These are phyloP conservation scores for Candida maris DNA, from an alignment of 805 yeast species.

Conservation along the genomic window DNA sequence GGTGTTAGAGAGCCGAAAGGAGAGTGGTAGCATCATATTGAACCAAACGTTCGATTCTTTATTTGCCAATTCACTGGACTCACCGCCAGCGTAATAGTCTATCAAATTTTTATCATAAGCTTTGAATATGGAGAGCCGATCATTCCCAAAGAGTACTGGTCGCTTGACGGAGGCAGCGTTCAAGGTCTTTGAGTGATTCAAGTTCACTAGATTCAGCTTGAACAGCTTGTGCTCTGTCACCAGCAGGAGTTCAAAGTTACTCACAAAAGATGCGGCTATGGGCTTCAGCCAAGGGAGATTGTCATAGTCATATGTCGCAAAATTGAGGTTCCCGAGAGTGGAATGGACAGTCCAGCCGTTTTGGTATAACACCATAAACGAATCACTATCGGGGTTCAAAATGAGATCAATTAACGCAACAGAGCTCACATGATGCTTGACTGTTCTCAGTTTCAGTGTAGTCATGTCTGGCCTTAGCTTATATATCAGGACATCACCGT, in stretches of 20 bases:
- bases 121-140: slow-evolving; percentile 40
- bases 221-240: slow-evolving; percentile 29
- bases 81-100: slow-evolving; percentile 27
- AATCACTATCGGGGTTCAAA: slow-evolving; percentile 27
- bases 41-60: slow-evolving; percentile 45
- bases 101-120: slow-evolving; percentile 43
- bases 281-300: slow-evolving; percentile 19
- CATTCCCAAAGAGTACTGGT: slow-evolving; percentile 40
- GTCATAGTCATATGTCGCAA: slow-evolving; percentile 38
- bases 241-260: slow-evolving; percentile 34
- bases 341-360: slow-evolving; percentile 49
- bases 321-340: slow-evolving; percentile 43
- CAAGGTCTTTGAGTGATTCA: slow-evolving; percentile 24
- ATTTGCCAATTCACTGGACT: slow-evolving; percentile 19
- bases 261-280: slow-evolving; percentile 17
- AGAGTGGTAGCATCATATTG: slow-evolving; percentile 41
- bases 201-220: slow-evolving; percentile 19
- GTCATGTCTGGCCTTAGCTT: slow-evolving; percentile 34
- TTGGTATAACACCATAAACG: slow-evolving; percentile 24
- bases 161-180: slow-evolving; percentile 29
- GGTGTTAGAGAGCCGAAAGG: slow-evolving; percentile 42
- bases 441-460: slow-evolving; percentile 27
- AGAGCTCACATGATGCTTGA: slow-evolving; percentile 35
- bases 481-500: slow-evolving; percentile 35
- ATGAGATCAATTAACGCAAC: slow-evolving; percentile 28